Evolutionary conservation across 164 flowering plant species (phyloP), one percentile per base, ranked within the genome.

Genomic region (Protea cynaroides): DNA sequence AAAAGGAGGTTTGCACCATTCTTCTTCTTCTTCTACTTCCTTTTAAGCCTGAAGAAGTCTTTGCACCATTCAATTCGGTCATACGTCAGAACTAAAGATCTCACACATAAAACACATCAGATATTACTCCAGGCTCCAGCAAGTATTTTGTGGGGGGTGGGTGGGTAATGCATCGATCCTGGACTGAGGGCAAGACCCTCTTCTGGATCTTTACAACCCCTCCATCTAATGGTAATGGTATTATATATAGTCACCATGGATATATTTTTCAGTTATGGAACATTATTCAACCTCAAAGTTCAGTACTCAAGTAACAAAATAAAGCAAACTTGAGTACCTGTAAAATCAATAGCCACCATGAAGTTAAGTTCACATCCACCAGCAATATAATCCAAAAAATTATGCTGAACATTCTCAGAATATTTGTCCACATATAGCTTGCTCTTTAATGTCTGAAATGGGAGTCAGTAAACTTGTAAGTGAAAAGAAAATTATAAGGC

Each of bases 261-360:
- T 56, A n/a, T n/a, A 4, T 19, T 47, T 22, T 23, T 52, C 58
- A 47, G 46, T 3, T 18, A 58, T 22, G 50, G 19, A 38, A 59
- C 17, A 18, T 62, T 22, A n/a, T n/a, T n/a, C n/a, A 44, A 56
- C 13, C 14, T 19, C 56, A 62, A 62, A 44, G 3, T 9, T 54
- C 40, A 51, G n/a, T n/a, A n/a, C 19, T 19, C 19, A 18, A 25
- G 23, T n/a, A n/a, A n/a, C n/a, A 63, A n/a, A n/a, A n/a, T n/a
- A n/a, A n/a, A 43, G 56, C 12, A 36, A 11, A 47, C 36, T 36
- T 58, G 37, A 17, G 47, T 71, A 89, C 97, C 97, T 50, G 97
- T 90, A 74, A 85, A 90, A 80, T 90, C 97, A 73, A 90, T 61
- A 52, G 97, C 97, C 67, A 86, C 97, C 97, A 90, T 90, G 77